A percentile compares a stretch with the other conserved stretches of the same genome.
Conservation (phyloP, 78 protist genomes). For the Dictyostelium citrinum region DNA sequence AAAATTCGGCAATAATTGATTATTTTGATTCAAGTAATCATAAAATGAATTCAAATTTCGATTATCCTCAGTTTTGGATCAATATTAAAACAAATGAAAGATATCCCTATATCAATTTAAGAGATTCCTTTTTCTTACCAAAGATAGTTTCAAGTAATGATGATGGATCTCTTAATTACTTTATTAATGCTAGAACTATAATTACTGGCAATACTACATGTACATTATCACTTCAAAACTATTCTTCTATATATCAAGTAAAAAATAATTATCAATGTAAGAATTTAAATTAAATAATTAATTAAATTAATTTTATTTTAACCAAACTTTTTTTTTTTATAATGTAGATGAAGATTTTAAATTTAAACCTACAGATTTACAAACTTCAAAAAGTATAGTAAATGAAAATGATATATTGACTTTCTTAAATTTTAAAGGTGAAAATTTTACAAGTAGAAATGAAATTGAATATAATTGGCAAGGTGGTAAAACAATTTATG, state of each 20-base stretch:
- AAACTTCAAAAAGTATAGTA: too few relatives aligned
- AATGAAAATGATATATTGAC: too few relatives aligned
- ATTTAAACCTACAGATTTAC: too few relatives aligned
- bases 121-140: neutral
- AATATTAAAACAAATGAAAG: neutral
- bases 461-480: neutral
- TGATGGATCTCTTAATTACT: neutral
- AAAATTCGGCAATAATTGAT: neutral
- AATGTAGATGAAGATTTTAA: neutral
- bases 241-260: neutral
- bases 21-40: neutral
- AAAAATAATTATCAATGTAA: neutral
- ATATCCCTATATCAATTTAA: neutral
- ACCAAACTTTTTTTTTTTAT: too few relatives aligned
- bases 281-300: too few relatives aligned
- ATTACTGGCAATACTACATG: neutral
- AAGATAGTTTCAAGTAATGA: neutral
- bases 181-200: neutral
- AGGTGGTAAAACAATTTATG: neutral
- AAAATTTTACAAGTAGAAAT: neutral
- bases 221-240: neutral
- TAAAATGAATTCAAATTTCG: neutral
- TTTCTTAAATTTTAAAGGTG: too few relatives aligned
- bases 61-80: neutral
- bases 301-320: too few relatives aligned